A percentile compares a stretch with the other conserved stretches of the same genome.
phyloP scores from a whole-genome alignment of 805 yeast genomes.

The Yarrowia hollandica region DNA sequence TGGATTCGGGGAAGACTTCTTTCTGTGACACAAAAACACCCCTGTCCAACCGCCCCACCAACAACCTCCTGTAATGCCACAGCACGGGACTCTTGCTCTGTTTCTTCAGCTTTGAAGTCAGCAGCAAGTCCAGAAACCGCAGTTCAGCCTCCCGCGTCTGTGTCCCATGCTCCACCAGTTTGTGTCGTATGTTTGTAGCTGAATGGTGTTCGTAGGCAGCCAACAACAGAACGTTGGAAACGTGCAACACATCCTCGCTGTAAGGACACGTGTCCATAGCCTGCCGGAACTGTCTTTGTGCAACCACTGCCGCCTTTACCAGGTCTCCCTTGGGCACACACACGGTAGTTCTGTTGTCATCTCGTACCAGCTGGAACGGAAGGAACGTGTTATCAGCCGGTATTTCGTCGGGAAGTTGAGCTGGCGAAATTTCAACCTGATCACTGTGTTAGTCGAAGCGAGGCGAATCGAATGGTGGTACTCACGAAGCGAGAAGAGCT shows the following conservation, averaged over 20 bases:
- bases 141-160: conserved; percentile 34
- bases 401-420: neutral
- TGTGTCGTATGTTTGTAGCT: conserved; percentile 38
- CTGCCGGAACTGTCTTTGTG: neutral
- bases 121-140: conserved; percentile 36
- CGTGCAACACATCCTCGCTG: neutral
- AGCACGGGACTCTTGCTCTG: conserved; percentile 45
- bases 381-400: neutral
- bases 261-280: neutral
- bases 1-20: neutral
- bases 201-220: conserved; percentile 40
- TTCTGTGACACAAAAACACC: no score
- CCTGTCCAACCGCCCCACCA: no score
- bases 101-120: conserved; percentile 41
- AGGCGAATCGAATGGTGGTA: neutral
- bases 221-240: conserved; percentile 34
- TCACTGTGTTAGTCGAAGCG: conserved; percentile 1
- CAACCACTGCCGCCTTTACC: neutral
- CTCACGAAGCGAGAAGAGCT: neutral
- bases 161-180: conserved; percentile 30
- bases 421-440: conserved; percentile 1
- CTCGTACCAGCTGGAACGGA: neutral
- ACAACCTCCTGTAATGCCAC: conserved; percentile 44
- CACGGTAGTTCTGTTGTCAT: neutral
- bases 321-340: conserved; percentile 17